phyloP scores from a whole-genome alignment of 345 rosid genomes.

The Ricinus communis region DNA sequence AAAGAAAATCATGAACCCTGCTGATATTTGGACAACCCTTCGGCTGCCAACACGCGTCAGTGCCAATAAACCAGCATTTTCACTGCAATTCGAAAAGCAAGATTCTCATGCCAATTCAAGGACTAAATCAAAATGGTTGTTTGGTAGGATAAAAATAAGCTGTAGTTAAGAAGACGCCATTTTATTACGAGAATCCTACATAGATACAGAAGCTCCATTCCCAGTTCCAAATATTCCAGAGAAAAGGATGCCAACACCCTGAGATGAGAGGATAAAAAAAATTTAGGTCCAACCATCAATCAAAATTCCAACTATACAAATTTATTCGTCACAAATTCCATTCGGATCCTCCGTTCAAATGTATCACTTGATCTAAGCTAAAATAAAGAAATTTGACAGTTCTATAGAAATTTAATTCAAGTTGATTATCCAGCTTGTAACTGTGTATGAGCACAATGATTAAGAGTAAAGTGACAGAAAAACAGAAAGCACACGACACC shows the following conservation, averaged over 20 bases:
- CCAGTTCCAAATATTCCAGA: constrained; percentile 97
- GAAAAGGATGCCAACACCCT: constrained; percentile 92
- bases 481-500: constrained; percentile 9
- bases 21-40: constrained; percentile 92
- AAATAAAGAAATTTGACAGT: background rate
- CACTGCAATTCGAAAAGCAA: constrained; percentile 46
- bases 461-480: background rate
- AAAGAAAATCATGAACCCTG: constrained; percentile 94
- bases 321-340: background rate
- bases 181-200: constrained; percentile 49
- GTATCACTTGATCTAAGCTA: background rate
- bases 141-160: background rate
- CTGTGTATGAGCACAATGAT: background rate
- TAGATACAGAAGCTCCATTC: constrained; percentile 78
- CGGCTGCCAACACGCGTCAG: constrained; percentile 85
- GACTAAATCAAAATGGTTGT: background rate
- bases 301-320: background rate
- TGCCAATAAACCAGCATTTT: constrained; percentile 89
- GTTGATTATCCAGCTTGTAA: background rate
- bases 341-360: background rate
- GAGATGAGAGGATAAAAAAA: constrained; percentile 8
- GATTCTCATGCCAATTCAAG: background rate
- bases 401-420: background rate
- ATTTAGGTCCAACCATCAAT: background rate
- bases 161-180: background rate